Evolutionary conservation across 306 rosid species (phyloP).

Genomic region (Quercus alba): DNA sequence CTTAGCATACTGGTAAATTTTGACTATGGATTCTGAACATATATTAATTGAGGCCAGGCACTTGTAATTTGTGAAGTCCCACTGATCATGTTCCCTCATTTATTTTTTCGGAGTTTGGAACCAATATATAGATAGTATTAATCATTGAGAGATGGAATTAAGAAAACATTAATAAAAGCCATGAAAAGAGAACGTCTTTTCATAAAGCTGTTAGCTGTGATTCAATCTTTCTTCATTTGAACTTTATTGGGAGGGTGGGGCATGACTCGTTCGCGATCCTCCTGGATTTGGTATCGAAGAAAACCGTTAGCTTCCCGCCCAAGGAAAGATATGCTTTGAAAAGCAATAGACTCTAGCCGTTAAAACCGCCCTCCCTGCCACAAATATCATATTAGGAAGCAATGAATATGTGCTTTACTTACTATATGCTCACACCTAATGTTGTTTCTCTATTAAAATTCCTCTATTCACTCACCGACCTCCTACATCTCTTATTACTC

Average conservation of each 20-base stretch:
- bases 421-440: neutral
- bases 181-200: neutral
- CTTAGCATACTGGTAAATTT: too few species aligned
- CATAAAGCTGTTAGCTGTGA: too few species aligned
- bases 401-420: slow-evolving; percentile 64
- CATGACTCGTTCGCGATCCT: too few species aligned
- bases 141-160: neutral
- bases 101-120: too few species aligned
- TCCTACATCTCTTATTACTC: neutral
- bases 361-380: neutral
- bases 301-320: slow-evolving; percentile 23
- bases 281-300: neutral
- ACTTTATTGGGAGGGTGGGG: too few species aligned
- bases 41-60: too few species aligned
- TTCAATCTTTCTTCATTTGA: too few species aligned
- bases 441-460: neutral
- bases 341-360: neutral
- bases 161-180: neutral
- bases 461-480: neutral
- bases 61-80: too few species aligned
- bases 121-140: too few species aligned
- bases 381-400: slow-evolving; percentile 27
- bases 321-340: slow-evolving; percentile 4
- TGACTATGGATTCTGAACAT: too few species aligned
- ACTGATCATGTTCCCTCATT: too few species aligned